Conservation (phyloP, 371 early-diverging fungal species). For the Zychaea mexicana region DNA sequence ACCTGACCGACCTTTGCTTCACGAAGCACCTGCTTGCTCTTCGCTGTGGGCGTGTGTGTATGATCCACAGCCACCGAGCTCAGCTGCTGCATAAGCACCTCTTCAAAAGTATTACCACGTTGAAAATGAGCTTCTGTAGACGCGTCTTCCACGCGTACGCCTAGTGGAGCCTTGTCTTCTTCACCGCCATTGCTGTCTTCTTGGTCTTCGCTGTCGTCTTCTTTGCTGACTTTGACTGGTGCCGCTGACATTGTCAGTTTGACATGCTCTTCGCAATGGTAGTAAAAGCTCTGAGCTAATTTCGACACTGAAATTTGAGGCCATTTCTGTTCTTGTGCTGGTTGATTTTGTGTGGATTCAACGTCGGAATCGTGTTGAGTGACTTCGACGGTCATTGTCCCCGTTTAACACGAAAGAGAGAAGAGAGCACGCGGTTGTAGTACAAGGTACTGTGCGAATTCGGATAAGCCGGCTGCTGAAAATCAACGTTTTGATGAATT, state of each 20-base stretch:
- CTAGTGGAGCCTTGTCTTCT: neutral
- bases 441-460: too few relatives aligned
- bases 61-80: constrained; percentile 33
- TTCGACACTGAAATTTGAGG: constrained; percentile 24
- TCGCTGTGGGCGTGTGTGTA: constrained; percentile 24
- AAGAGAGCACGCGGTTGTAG: too few relatives aligned
- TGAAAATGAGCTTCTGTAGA: neutral
- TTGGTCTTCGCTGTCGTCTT: constrained; percentile 14
- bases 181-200: too few relatives aligned
- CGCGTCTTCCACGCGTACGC: too few relatives aligned
- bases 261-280: constrained; percentile 26
- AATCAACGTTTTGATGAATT: too few relatives aligned
- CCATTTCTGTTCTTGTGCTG: too few relatives aligned
- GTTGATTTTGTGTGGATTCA: too few relatives aligned
- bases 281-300: constrained; percentile 19
- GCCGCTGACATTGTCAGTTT: neutral
- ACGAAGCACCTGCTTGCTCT: constrained; percentile 31
- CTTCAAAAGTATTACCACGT: constrained; percentile 30
- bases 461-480: too few relatives aligned
- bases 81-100: constrained; percentile 27
- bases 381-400: too few relatives aligned
- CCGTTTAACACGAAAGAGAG: too few relatives aligned
- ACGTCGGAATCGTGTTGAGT: too few relatives aligned
- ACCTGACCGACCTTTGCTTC: constrained; percentile 35
- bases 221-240: neutral